Evolutionary conservation across 768 basidiomycete genomes (phyloP).

Genomic region (Mycena vulgaris): DNA sequence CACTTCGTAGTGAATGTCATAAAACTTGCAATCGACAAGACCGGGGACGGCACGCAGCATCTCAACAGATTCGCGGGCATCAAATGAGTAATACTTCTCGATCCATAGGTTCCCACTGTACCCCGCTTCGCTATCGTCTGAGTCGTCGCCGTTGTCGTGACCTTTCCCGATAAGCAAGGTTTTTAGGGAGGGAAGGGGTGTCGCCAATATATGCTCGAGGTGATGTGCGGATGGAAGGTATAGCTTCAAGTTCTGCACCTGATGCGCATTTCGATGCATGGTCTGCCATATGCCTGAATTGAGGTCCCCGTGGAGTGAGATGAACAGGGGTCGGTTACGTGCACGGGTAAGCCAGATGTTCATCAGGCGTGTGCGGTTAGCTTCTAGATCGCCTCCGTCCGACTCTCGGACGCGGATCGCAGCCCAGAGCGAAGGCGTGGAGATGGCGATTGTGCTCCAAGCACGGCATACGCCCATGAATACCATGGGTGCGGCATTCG

Average conservation of each 20-base stretch:
- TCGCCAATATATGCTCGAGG: not conserved
- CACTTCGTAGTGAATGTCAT: not conserved
- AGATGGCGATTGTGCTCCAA: conserved; percentile 7
- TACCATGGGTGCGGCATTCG: not conserved
- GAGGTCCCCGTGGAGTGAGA: not conserved
- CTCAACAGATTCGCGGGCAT: not conserved
- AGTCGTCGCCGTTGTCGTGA: not conserved
- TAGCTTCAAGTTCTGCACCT: not conserved
- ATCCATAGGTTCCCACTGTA: too few relatives aligned
- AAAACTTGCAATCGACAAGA: not conserved
- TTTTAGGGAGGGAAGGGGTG: not conserved
- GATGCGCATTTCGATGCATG: not conserved
- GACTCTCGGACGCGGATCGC: not conserved
- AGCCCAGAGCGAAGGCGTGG: conserved; percentile 6
- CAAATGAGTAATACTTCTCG: too few relatives aligned
- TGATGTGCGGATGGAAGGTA: not conserved
- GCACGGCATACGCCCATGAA: not conserved
- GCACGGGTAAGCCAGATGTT: not conserved
- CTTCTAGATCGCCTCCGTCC: too few relatives aligned
- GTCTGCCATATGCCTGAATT: not conserved
- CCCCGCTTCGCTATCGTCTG: too few relatives aligned
- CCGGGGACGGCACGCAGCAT: not conserved
- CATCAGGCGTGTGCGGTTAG: not conserved
- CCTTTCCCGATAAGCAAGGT: not conserved
- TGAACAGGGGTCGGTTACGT: not conserved